Percentiles rank a stretch among this genome's conserved stretches.
These are phyloP conservation scores for Paratinospora sagittata DNA, from an alignment of 164 flowering plant species.

Conservation along the genomic window DNA sequence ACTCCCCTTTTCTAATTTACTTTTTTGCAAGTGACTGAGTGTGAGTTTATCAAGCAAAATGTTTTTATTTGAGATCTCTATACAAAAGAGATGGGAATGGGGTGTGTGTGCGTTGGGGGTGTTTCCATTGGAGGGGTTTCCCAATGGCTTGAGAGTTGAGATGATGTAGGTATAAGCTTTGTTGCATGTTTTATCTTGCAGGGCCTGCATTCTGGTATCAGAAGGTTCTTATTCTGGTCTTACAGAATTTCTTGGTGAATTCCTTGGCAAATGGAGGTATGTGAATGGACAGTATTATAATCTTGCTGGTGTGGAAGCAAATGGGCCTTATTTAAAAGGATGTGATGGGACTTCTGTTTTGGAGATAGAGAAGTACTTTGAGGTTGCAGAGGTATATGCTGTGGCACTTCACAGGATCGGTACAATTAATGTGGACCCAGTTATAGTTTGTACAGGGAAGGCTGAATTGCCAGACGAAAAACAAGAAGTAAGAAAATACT, in stretches of 20 bases:
- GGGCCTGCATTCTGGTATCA: constrained; percentile 61
- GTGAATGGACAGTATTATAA: constrained; percentile 35
- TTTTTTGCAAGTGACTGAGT: not conserved
- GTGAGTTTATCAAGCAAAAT: not conserved
- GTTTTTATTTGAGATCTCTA: not conserved
- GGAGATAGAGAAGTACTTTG: constrained; percentile 34
- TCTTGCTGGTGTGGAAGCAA: constrained; percentile 20
- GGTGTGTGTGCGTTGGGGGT: not conserved
- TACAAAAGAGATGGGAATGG: not conserved
- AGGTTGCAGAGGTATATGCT: constrained; percentile 68
- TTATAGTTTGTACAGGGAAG: constrained; percentile 70
- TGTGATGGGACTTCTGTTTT: constrained; percentile 12
- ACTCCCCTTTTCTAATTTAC: not conserved
- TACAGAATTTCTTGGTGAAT: constrained; percentile 59
- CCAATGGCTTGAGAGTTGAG: not conserved
- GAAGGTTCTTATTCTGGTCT: constrained; percentile 41
- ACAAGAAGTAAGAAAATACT: constrained; percentile 48
- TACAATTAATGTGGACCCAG: constrained; percentile 40
- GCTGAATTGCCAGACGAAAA: constrained; percentile 62
- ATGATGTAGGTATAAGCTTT: not conserved
- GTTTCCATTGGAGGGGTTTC: not conserved
- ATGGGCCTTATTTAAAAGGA: constrained; percentile 14
- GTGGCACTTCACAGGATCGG: constrained; percentile 42
- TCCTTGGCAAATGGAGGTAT: constrained; percentile 56
- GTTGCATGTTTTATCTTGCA: constrained; percentile 18